These are phyloP conservation scores for Tothia fuscella DNA, from an alignment of 2,329 filamentous ascomycete genomes.

Conservation along the genomic window DNA sequence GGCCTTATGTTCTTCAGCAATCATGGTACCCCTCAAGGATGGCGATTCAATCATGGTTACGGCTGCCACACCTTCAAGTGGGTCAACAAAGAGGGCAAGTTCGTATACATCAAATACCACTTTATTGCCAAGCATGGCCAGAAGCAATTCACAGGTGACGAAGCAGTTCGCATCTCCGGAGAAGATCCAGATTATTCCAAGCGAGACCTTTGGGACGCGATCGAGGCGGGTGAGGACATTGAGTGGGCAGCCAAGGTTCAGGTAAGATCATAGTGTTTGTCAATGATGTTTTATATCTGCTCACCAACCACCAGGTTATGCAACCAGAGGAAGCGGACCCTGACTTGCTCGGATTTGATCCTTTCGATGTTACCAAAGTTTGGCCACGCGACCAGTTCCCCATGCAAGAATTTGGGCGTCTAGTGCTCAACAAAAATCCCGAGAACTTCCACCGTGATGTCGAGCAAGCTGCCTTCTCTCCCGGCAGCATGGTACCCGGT, in stretches of 20 bases:
- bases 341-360: conserved; percentile 39
- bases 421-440: conserved; percentile 43
- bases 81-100: conserved; percentile 35
- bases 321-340: conserved; percentile 34
- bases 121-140: conserved; percentile 36
- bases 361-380: conserved; percentile 43
- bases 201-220: conserved; percentile 32
- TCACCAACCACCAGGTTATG: too few relatives aligned
- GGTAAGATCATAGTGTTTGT: too few relatives aligned
- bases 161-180: conserved; percentile 34
- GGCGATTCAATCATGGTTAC: conserved; percentile 24
- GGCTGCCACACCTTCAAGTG: conserved; percentile 36
- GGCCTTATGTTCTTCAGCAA: conserved; percentile 40
- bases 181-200: conserved; percentile 41
- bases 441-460: conserved; percentile 41
- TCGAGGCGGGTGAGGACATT: conserved; percentile 30
- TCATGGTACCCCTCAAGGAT: conserved; percentile 37
- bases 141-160: conserved; percentile 34
- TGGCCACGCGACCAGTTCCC: conserved; percentile 39
- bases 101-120: conserved; percentile 41
- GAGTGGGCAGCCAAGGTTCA: conserved; percentile 35
- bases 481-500: conserved; percentile 39
- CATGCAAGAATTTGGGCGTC: conserved; percentile 36
- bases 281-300: too few relatives aligned
- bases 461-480: conserved; percentile 41